These are phyloP conservation scores for Cystobasidium onofrii DNA, from an alignment of 768 basidiomycete genomes.

Conservation along the genomic window DNA sequence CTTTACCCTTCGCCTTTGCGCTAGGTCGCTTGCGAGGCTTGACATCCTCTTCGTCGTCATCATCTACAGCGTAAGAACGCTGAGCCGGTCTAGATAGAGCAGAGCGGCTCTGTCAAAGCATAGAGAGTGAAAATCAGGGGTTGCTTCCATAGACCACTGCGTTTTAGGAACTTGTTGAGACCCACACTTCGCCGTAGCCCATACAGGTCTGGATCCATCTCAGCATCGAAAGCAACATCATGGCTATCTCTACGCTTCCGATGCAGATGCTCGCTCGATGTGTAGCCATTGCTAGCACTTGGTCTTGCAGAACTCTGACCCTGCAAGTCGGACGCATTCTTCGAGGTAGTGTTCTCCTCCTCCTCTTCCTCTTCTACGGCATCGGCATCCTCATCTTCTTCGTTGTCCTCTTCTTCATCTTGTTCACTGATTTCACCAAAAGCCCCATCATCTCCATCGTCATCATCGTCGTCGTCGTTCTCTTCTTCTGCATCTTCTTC, in stretches of 20 bases:
- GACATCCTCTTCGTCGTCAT: conserved; percentile 13
- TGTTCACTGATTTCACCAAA: conserved; percentile 9
- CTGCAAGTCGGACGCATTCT: not conserved
- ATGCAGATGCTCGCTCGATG: not conserved
- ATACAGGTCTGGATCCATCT: conserved; percentile 33
- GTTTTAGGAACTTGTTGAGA: not conserved
- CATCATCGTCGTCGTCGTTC: not conserved
- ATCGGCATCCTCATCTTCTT: conserved; percentile 28
- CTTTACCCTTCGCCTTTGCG: conserved; percentile 19
- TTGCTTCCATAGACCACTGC: not conserved
- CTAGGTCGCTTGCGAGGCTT: conserved; percentile 20
- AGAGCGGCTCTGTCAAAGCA: not conserved
- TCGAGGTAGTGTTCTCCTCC: conserved; percentile 10
- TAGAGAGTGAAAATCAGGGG: not conserved
- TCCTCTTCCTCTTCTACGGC: conserved; percentile 9
- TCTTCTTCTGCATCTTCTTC: not conserved
- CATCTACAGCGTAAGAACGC: conserved; percentile 5
- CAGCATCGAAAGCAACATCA: conserved; percentile 26
- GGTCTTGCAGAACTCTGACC: not conserved
- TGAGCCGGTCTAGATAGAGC: not conserved
- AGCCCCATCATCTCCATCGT: not conserved
- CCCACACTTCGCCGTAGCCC: conserved; percentile 33
- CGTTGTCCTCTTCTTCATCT: no score
- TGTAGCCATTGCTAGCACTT: not conserved
- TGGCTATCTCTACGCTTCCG: not conserved